A percentile compares a stretch with the other conserved stretches of the same genome.
phyloP scores from a whole-genome alignment of 257 asterid genomes.

The Petunia axillaris region DNA sequence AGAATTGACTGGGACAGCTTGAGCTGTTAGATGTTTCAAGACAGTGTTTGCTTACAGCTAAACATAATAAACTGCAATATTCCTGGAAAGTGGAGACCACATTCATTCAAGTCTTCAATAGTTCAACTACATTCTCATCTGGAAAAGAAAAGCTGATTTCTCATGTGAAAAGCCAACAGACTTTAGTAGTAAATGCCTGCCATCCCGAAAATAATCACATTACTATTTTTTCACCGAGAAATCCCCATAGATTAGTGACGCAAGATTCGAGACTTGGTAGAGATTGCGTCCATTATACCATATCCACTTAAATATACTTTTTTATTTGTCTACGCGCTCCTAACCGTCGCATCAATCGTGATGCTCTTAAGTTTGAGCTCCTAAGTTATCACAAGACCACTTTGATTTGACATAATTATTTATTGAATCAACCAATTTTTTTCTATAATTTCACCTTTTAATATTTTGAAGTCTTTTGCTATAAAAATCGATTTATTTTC shows the following conservation, averaged over 20 bases:
- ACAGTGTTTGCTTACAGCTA: background rate
- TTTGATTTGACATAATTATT: background rate
- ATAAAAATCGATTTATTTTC: background rate
- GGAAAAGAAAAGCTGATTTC: background rate
- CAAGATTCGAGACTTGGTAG: too few relatives aligned
- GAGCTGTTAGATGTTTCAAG: background rate
- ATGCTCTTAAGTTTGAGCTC: too few relatives aligned
- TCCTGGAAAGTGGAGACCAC: conserved; percentile 17
- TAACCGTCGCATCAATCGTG: too few relatives aligned
- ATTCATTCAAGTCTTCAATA: background rate
- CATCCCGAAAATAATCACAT: background rate
- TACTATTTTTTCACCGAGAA: background rate
- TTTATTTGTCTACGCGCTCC: too few relatives aligned
- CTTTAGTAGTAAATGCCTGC: background rate
- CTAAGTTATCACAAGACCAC: too few relatives aligned
- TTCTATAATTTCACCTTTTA: background rate
- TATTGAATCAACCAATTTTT: background rate
- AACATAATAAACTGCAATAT: background rate
- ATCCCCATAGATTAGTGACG: too few relatives aligned
- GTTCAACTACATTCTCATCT: conserved; percentile 1
- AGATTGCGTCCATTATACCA: too few relatives aligned
- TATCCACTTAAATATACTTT: too few relatives aligned
- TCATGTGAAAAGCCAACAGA: background rate
- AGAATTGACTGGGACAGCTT: background rate
- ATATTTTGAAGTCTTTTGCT: background rate